These are phyloP conservation scores for Rubia balearica DNA, from an alignment of 305 asterid genomes.

Conservation along the genomic window DNA sequence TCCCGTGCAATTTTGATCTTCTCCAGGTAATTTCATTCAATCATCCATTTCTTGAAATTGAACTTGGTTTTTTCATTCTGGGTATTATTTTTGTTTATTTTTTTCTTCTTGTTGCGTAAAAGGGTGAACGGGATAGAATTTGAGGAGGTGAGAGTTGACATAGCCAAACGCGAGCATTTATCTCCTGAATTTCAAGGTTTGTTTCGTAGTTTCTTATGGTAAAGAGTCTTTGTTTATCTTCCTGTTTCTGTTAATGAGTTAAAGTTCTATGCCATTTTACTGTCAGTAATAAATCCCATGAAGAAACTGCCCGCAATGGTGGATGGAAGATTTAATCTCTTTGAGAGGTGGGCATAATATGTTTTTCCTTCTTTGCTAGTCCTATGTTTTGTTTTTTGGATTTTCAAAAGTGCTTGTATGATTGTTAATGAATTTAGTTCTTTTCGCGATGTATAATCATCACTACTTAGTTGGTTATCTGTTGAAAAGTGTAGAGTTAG, in stretches of 20 bases:
- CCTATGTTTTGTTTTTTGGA: not conserved
- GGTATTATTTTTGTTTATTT: not conserved
- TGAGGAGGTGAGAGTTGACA: constrained; percentile 60
- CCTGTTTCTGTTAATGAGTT: not conserved
- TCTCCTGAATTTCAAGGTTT: constrained; percentile 13
- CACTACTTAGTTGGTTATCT: not conserved
- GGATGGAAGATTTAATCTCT: constrained; percentile 83
- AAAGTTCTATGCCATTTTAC: not conserved
- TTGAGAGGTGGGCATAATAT: constrained; percentile 31
- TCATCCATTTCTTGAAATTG: not conserved
- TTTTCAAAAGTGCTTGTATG: not conserved
- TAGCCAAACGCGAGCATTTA: constrained; percentile 40
- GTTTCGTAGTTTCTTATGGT: not conserved
- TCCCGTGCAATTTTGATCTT: constrained; percentile 71
- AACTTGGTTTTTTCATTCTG: not conserved
- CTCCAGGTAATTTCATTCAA: constrained; percentile 23
- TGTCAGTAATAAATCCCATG: constrained; percentile 64
- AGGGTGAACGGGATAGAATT: constrained; percentile 63
- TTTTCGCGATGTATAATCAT: not conserved
- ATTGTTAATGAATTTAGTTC: not conserved
- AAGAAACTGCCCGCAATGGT: constrained; percentile 72
- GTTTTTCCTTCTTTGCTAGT: not conserved
- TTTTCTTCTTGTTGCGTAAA: not conserved
- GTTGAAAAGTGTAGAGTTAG: not conserved
- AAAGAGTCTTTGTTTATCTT: not conserved